Base-by-base conservation (phyloP, 768 basidiomycete species). In the Cystofilobasidium macerans region DNA sequence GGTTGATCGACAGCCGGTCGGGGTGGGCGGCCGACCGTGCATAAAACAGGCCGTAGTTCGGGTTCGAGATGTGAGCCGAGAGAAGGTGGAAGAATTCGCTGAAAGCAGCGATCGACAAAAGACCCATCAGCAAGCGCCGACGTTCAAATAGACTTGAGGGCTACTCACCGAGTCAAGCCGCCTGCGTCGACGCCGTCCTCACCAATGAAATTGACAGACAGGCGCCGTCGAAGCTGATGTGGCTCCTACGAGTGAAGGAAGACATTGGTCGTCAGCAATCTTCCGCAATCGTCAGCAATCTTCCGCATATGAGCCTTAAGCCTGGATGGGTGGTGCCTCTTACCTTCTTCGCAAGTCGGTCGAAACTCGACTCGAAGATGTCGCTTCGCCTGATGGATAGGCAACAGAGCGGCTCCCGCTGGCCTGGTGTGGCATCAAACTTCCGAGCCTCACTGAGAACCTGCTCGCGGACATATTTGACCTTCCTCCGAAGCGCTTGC, bases 381-480 rank as follows among this genome's bases (percentile, higher is more conserved):
- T 62, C 62, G 30, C 54, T 35, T 24, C 62, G 35, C 2, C 28
- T 22, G 9, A 62, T 35, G 48, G 11, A 12, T 0, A 62, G 3
- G 3, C 33, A 6, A n/a, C 62, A 62, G 28, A 30, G 18, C 11
- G 20, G 18, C 13, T 54, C 48, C 28, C 43, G 22, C 61, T 11
- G 11, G 26, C n/a, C 51, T 7, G 7, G 24, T 7, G 20, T 18
- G 12, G 22, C 48, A 16, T 16, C 36, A 20, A 28, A n/a, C n/a
- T n/a, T 20, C 28, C 62, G 62, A 20, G 40, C 51, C n/a, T 26
- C 22, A 3, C 48, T 35, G 33, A 62, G 51, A 14, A 62, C 53
- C 53, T 62, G 62, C 48, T 62, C 62, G 36, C 62, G 62, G 18
- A 62, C 62, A n/a, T 62, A 62, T 35, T 62, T 62, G 33, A 54